Conservation (phyloP, 805 yeast species). For the Kazachstania africana region DNA sequence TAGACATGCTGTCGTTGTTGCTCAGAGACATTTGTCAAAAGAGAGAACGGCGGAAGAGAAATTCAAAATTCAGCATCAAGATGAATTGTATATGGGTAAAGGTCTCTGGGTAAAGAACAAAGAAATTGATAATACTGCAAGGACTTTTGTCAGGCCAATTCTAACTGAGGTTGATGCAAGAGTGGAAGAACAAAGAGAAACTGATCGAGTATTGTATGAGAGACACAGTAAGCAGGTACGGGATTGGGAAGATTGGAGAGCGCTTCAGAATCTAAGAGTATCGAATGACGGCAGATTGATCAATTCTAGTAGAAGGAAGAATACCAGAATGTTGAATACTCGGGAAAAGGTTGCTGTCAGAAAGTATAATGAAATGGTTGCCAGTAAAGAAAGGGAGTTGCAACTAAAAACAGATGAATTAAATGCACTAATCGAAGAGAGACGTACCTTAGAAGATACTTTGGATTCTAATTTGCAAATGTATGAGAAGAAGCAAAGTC, state of each 20-base stretch:
- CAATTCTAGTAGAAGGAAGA: constrained; percentile 30
- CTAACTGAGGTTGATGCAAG: constrained; percentile 59
- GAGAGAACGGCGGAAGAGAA: too few species aligned
- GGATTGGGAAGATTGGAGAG: constrained; percentile 32
- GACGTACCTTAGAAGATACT: too few species aligned
- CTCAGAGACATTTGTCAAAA: constrained; percentile 56
- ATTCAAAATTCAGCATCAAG: constrained; percentile 30
- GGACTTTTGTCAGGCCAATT: constrained; percentile 72
- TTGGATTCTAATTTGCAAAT: too few species aligned
- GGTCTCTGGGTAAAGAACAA: constrained; percentile 67
- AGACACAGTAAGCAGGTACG: constrained; percentile 27
- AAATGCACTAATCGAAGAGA: constrained; percentile 28
- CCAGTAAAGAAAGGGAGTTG: constrained; percentile 28
- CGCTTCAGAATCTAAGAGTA: constrained; percentile 29
- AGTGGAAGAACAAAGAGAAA: constrained; percentile 58
- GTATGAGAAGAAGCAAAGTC: too few species aligned
- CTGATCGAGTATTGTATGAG: constrained; percentile 36
- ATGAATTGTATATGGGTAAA: constrained; percentile 74
- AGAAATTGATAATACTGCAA: constrained; percentile 74
- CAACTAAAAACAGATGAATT: constrained; percentile 28
- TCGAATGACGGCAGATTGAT: constrained; percentile 31
- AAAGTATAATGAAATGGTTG: constrained; percentile 27
- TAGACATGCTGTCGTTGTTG: constrained; percentile 64
- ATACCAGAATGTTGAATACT: constrained; percentile 28
- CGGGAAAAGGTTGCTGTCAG: constrained; percentile 30